Evolutionary conservation across 768 basidiomycete genomes (phyloP).

Genomic region (Amanita brunnescens): DNA sequence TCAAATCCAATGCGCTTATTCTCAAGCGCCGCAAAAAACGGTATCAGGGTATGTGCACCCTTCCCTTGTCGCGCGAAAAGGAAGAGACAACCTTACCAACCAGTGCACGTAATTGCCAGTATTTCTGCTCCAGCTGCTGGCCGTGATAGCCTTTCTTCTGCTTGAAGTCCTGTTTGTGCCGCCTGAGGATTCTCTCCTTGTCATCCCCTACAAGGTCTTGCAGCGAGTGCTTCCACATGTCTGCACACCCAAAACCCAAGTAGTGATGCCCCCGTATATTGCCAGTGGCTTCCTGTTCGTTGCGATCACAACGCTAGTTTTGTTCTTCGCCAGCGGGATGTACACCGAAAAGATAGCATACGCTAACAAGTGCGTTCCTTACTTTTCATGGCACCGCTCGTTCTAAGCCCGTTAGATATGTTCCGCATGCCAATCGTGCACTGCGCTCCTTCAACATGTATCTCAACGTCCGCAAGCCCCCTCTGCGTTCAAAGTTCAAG

Average conservation of each 20-base stretch:
- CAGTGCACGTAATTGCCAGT: constrained; percentile 35
- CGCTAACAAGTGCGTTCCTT: constrained; percentile 70
- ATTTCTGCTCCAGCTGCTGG: constrained; percentile 61
- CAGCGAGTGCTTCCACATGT: constrained; percentile 42
- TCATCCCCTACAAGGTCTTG: constrained; percentile 52
- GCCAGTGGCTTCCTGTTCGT: constrained; percentile 78
- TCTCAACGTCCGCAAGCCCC: constrained; percentile 83
- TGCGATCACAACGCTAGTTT: constrained; percentile 77
- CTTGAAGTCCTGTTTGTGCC: constrained; percentile 67
- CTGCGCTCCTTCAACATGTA: constrained; percentile 95
- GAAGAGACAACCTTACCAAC: constrained; percentile 8
- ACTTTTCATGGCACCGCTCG: not conserved
- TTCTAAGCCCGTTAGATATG: constrained; percentile 58
- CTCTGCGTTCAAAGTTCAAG: constrained; percentile 51
- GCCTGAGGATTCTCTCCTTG: constrained; percentile 53
- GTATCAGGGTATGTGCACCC: constrained; percentile 60
- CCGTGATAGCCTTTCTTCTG: constrained; percentile 56
- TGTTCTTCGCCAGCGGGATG: constrained; percentile 96
- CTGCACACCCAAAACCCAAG: constrained; percentile 31
- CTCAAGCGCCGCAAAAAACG: constrained; percentile 72
- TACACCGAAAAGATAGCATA: constrained; percentile 95
- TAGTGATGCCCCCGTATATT: constrained; percentile 63
- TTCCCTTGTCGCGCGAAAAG: constrained; percentile 9
- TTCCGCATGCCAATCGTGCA: constrained; percentile 90
- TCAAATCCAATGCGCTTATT: constrained; percentile 85